A percentile compares a stretch with the other conserved stretches of the same genome.
These are phyloP conservation scores for Cryptococcus sp. DNA, from an alignment of 1,284 basidiomycete genomes.

Conservation along the genomic window DNA sequence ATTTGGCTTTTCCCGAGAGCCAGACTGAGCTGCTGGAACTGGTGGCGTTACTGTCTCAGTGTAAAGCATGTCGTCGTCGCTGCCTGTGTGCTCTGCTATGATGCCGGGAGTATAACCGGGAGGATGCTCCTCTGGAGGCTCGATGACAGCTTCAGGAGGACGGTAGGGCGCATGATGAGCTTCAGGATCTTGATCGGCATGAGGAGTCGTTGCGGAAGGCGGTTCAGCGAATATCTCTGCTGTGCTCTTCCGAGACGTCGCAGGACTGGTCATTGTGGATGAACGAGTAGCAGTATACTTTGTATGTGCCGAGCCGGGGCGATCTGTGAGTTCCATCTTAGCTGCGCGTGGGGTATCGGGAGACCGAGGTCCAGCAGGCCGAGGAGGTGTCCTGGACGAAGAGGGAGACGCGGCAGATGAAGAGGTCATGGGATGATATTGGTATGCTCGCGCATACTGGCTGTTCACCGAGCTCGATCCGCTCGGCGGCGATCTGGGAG, in stretches of 20 bases:
- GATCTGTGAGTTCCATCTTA: slow-evolving; percentile 1
- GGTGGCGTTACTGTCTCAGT: not conserved
- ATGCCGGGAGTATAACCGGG: slow-evolving; percentile 39
- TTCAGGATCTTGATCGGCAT: slow-evolving; percentile 16
- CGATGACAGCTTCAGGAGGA: slow-evolving; percentile 45
- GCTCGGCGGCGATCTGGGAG: slow-evolving; percentile 12
- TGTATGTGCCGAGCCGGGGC: slow-evolving; percentile 35
- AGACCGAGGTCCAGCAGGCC: slow-evolving; percentile 24
- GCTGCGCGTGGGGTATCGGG: slow-evolving; percentile 8
- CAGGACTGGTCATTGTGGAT: slow-evolving; percentile 1
- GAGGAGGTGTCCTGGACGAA: not conserved
- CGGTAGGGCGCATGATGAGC: slow-evolving; percentile 36
- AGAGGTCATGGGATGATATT: slow-evolving; percentile 7
- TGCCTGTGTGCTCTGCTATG: slow-evolving; percentile 34
- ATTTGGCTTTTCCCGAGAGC: not conserved
- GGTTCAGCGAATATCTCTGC: not conserved
- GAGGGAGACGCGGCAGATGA: slow-evolving; percentile 4
- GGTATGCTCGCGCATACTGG: slow-evolving; percentile 11
- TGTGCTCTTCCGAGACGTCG: not conserved
- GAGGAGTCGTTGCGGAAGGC: not conserved
- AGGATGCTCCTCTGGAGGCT: slow-evolving; percentile 37
- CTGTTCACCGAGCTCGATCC: slow-evolving; percentile 6
- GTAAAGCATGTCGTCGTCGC: slow-evolving; percentile 25
- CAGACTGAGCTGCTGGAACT: not conserved
- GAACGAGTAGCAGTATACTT: slow-evolving; percentile 12